These are phyloP conservation scores for Purpureocillium lavendulum DNA, from an alignment of 2,329 filamentous ascomycete species.

Conservation along the genomic window DNA sequence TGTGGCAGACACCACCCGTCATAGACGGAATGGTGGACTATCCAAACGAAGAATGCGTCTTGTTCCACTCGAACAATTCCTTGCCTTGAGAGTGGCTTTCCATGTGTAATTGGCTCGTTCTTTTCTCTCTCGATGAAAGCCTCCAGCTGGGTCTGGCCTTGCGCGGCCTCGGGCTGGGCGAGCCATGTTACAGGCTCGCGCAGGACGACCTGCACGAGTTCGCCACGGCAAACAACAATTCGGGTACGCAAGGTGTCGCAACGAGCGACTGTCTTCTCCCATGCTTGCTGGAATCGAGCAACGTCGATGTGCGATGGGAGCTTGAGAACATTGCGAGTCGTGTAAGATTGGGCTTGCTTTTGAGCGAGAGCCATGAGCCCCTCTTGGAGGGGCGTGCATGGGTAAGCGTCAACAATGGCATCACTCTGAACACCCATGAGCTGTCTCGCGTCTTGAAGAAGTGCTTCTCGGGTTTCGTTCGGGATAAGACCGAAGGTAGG, in stretches of 20 bases:
- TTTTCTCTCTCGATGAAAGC: background rate
- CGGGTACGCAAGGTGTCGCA: background rate
- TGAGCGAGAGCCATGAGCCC: conserved; percentile 27
- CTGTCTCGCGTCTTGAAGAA: too few species aligned
- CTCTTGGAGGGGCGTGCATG: conserved; percentile 31
- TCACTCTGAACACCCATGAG: background rate
- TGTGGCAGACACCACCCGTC: conserved; percentile 1
- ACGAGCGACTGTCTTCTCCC: conserved; percentile 9
- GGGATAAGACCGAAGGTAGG: background rate
- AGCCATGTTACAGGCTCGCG: background rate
- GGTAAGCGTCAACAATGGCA: conserved; percentile 22
- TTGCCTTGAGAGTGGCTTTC: background rate
- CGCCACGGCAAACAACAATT: background rate
- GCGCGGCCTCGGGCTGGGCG: background rate
- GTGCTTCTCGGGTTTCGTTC: conserved; percentile 3
- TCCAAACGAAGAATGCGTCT: background rate
- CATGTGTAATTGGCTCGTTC: background rate
- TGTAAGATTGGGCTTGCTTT: conserved; percentile 25
- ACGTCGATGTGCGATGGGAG: conserved; percentile 12
- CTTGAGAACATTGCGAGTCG: conserved; percentile 19
- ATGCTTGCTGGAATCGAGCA: conserved; percentile 17
- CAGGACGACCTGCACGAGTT: background rate
- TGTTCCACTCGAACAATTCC: background rate
- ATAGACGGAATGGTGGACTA: background rate
- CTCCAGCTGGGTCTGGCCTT: background rate